Percentiles rank a stretch among this genome's conserved stretches.
phyloP scores from a whole-genome alignment of 768 basidiomycete species.

The Lepiota brunneoincarnata region DNA sequence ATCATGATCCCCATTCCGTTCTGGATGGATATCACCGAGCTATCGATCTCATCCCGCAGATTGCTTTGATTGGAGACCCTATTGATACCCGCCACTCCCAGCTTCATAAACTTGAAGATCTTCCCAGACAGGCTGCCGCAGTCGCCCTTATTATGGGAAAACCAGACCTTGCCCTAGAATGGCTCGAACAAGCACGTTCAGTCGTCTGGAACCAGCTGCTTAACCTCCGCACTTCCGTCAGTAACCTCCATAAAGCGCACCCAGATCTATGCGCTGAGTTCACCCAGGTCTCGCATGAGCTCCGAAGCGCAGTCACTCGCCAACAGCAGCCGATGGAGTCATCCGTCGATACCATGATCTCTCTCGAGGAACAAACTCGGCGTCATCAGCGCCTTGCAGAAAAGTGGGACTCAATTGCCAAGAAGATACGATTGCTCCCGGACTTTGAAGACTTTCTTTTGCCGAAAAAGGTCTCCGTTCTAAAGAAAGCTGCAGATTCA shows the following conservation, averaged over 20 bases:
- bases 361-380: conserved; percentile 15
- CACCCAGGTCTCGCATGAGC: too few relatives aligned
- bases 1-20: too few relatives aligned
- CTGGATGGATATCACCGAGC: too few relatives aligned
- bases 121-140: not conserved
- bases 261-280: too few relatives aligned
- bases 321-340: too few relatives aligned
- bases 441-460: conserved; percentile 21
- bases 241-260: conserved; percentile 1
- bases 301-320: too few relatives aligned
- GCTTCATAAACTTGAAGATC: not conserved
- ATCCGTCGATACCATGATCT: not conserved
- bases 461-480: conserved; percentile 10
- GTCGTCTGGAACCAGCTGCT: too few relatives aligned
- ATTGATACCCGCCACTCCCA: not conserved
- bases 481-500: conserved; percentile 11
- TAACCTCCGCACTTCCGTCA: too few relatives aligned
- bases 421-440: conserved; percentile 12
- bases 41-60: too few relatives aligned
- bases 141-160: not conserved
- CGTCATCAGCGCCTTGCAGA: conserved; percentile 17
- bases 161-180: not conserved
- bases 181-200: too few relatives aligned
- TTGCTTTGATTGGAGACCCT: too few relatives aligned
- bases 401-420: too few relatives aligned